Evolutionary conservation across 768 basidiomycete species (phyloP).

Genomic region (Agaricus blazei): DNA sequence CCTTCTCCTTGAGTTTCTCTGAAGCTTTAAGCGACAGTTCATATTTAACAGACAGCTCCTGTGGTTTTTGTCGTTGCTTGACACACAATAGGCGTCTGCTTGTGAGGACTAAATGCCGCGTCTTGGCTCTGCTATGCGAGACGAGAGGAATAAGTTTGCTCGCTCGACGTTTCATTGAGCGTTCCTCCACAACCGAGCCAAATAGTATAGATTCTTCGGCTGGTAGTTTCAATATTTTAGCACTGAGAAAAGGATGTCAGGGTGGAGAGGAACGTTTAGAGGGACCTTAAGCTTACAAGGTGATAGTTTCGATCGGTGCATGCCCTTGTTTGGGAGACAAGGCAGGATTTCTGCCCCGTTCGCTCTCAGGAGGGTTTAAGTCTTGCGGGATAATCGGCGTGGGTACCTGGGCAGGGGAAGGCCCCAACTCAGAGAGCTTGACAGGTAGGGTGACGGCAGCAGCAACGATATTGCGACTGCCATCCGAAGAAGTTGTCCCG

Average conservation of each 20-base stretch:
- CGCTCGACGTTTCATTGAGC: constrained; percentile 49
- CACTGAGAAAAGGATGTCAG: constrained; percentile 12
- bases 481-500: constrained; percentile 31
- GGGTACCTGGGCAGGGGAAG: constrained; percentile 3
- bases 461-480: constrained; percentile 37
- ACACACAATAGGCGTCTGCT: constrained; percentile 52
- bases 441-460: constrained; percentile 18
- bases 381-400: neutral
- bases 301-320: constrained; percentile 27
- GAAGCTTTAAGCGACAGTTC: constrained; percentile 41
- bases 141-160: constrained; percentile 50
- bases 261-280: neutral
- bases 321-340: constrained; percentile 53
- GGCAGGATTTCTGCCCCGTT: constrained; percentile 48
- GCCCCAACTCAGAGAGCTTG: constrained; percentile 21
- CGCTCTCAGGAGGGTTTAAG: constrained; percentile 17
- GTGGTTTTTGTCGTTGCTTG: constrained; percentile 36
- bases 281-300: constrained; percentile 35
- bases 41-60: constrained; percentile 40
- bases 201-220: constrained; percentile 45
- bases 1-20: constrained; percentile 32
- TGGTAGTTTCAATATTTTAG: constrained; percentile 32
- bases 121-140: constrained; percentile 43
- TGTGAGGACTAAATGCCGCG: constrained; percentile 53
- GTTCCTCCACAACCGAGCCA: constrained; percentile 48